Conservation (phyloP, 2,329 filamentous ascomycete genomes). For the Verticillium dahliae region DNA sequence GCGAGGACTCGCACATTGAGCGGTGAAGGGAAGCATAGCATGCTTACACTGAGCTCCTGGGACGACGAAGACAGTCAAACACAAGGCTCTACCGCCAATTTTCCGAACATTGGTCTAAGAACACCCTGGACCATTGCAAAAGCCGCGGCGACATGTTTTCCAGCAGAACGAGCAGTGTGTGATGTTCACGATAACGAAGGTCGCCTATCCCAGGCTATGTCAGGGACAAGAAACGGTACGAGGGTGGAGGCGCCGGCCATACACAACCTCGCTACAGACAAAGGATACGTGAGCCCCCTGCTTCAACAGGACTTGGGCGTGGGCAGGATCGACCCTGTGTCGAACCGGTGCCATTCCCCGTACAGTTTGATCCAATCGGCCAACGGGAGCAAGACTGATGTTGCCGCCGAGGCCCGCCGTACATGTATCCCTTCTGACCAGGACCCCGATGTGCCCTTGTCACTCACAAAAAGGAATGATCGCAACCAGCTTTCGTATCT, state of each 20-base stretch:
- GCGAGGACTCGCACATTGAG: conserved; percentile 1
- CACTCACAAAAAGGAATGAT: not conserved
- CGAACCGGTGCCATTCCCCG: not conserved
- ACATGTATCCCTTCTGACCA: not conserved
- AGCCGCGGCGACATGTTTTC: not conserved
- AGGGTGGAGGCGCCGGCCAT: not conserved
- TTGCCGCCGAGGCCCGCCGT: not conserved
- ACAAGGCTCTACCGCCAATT: too few relatives aligned
- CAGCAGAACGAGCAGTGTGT: not conserved
- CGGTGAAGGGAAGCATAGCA: not conserved
- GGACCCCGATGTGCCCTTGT: not conserved
- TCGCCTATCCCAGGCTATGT: not conserved
- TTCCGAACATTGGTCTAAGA: not conserved
- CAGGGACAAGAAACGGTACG: not conserved
- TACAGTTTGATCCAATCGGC: not conserved
- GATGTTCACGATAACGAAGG: not conserved
- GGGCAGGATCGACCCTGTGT: not conserved
- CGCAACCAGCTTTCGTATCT: not conserved
- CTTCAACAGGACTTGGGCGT: not conserved
- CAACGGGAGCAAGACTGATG: not conserved
- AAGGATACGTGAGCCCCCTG: not conserved
- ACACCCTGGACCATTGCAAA: conserved; percentile 10
- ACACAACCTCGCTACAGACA: not conserved
- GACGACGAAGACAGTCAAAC: not conserved
- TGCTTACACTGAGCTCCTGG: not conserved